A percentile compares a stretch with the other conserved stretches of the same genome.
These are phyloP conservation scores for Hypoxylon sp. DNA, from an alignment of 2,329 filamentous ascomycete species.

Conservation along the genomic window DNA sequence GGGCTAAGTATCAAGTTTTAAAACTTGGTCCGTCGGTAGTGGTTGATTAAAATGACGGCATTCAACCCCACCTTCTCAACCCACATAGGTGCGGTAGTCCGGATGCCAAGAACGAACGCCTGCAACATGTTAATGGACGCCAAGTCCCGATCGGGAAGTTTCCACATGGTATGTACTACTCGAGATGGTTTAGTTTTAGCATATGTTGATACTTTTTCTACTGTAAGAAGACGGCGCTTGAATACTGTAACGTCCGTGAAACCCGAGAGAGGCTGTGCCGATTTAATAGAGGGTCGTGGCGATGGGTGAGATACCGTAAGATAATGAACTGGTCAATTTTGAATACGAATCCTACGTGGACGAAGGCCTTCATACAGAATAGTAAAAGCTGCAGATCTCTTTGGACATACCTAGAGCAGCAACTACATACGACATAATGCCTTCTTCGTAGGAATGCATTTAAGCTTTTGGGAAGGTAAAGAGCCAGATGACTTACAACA, in stretches of 20 bases:
- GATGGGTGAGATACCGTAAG: slow-evolving; percentile 1
- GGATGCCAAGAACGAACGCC: slow-evolving; percentile 23
- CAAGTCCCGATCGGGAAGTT: slow-evolving; percentile 17
- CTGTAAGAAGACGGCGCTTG: background rate
- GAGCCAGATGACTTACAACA: background rate
- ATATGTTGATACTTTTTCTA: background rate
- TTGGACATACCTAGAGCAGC: background rate
- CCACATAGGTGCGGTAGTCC: slow-evolving; percentile 23
- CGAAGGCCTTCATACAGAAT: background rate
- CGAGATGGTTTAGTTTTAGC: background rate
- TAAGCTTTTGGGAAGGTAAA: slow-evolving; percentile 35
- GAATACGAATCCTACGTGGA: slow-evolving; percentile 21
- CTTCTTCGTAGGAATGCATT: slow-evolving; percentile 17
- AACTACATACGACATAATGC: background rate
- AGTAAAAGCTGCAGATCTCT: slow-evolving; percentile 5
- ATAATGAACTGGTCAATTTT: slow-evolving; percentile 14
- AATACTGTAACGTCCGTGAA: slow-evolving; percentile 7
- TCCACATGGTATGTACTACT: background rate
- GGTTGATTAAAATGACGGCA: slow-evolving; percentile 36
- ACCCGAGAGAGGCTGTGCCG: slow-evolving; percentile 21
- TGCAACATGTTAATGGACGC: slow-evolving; percentile 12
- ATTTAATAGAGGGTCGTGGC: slow-evolving; percentile 9
- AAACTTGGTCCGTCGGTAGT: slow-evolving; percentile 38
- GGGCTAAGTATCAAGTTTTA: slow-evolving; percentile 16
- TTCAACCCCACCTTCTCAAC: slow-evolving; percentile 23